A percentile compares a stretch with the other conserved stretches of the same genome.
phyloP scores from a whole-genome alignment of 163 green algal genomes.

The Scenedesmus sp. region DNA sequence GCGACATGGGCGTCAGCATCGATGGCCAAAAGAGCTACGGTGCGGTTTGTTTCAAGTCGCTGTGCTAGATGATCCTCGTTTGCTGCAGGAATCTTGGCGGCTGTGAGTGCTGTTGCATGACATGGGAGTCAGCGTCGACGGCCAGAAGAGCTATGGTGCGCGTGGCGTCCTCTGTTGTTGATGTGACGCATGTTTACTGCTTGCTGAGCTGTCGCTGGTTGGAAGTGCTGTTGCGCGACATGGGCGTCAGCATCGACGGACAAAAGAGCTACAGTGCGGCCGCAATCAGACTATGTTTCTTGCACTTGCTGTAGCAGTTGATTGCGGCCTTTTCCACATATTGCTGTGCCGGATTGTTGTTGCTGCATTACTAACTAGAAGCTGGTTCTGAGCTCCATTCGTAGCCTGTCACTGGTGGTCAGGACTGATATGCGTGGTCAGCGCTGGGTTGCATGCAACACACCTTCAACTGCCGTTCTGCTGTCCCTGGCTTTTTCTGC shows the following conservation, averaged over 20 bases:
- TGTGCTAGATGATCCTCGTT: too few relatives aligned
- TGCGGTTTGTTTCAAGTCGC: not conserved
- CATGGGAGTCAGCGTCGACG: constrained; percentile 37
- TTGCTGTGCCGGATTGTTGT: not conserved
- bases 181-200: not conserved
- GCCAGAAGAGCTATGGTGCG: not conserved
- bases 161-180: too few relatives aligned
- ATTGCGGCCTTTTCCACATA: not conserved
- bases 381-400: not conserved
- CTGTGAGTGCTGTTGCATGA: too few relatives aligned
- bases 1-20: constrained; percentile 39
- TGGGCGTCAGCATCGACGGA: too few relatives aligned
- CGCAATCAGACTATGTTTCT: too few relatives aligned
- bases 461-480: not conserved
- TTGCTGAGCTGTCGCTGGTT: too few relatives aligned
- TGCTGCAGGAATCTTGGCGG: too few relatives aligned
- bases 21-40: not conserved
- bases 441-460: too few relatives aligned
- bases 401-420: not conserved
- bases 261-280: too few relatives aligned
- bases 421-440: too few relatives aligned
- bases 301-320: too few relatives aligned
- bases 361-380: not conserved
- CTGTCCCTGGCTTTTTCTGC: not conserved
- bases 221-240: too few relatives aligned